Base-by-base conservation (phyloP, 805 yeast genomes). In the Kodamaea fukazawae region DNA sequence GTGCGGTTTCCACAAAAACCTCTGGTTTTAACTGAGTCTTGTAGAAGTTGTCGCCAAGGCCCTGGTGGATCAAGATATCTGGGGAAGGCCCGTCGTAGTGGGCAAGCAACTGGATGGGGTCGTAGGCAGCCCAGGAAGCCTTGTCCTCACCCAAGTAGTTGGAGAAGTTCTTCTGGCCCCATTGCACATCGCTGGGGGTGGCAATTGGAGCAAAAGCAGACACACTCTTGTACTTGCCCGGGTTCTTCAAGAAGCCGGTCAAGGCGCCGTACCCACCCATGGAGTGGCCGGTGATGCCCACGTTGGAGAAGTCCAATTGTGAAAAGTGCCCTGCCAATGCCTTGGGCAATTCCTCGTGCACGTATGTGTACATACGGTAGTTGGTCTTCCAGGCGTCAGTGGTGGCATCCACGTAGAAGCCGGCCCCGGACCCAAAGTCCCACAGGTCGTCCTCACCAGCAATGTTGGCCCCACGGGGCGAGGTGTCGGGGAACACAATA, bases 221-320 rank as follows among this genome's bases (percentile, higher is more conserved):
- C 30, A 86, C 90, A 1, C 93, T 80, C 57, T 77, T 77, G 70
- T 84, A 91, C 52, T 69, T 70, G 1, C 80, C 83, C 1, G 90
- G 86, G 58, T 84, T 79, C 46, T 73, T 76, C 44, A 91, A 64
- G 49, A 71, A 76, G 11, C 77, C 74, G 44, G 83, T 67, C 44
- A 91, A 63, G 0, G 99, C 95, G 42, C 98, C 99, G 58, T 77
- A 87, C 1, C 99, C 99, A 36, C 99, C 99, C 98, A 93, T 93
- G 1, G 99, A 93, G 61, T 93, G 98, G 32, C 99, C 99, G n/a
- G 93, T 80, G 48, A 91, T 78, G 14, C 91, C 76, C 37, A 81
- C 73, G 29, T 76, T 81, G 29, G 65, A 58, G 46, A 83, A 80
- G 61, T 91, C 88, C 44, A 91, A 66, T 29, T 63, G 60, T 2